phyloP scores from a whole-genome alignment of 2,329 filamentous ascomycete genomes.

The Endoconidiophora laricicola region DNA sequence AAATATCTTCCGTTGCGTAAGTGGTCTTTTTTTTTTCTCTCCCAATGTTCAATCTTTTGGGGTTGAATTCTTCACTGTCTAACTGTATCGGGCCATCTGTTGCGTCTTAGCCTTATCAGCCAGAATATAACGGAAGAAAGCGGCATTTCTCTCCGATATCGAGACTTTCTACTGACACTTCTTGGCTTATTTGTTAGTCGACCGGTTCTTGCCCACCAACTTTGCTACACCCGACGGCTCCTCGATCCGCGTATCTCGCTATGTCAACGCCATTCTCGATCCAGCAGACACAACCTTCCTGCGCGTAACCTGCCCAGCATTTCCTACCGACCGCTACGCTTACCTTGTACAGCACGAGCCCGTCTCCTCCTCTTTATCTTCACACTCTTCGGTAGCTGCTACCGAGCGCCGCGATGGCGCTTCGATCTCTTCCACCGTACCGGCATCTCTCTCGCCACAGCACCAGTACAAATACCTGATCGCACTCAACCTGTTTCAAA shows the following conservation, averaged over 20 bases:
- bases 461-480: slow-evolving; percentile 28
- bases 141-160: too few species aligned
- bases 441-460: neutral
- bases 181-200: neutral
- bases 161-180: neutral
- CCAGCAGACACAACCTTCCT: slow-evolving; percentile 15
- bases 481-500: slow-evolving; percentile 33
- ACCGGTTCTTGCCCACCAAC: neutral
- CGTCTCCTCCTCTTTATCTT: neutral
- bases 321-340: slow-evolving; percentile 15
- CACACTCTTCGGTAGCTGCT: too few species aligned
- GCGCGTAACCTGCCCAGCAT: slow-evolving; percentile 19
- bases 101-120: too few species aligned
- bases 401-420: too few species aligned
- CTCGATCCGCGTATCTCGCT: slow-evolving; percentile 15
- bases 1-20: slow-evolving; percentile 1
- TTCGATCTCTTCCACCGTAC: too few species aligned
- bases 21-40: neutral
- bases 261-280: slow-evolving; percentile 19
- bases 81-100: too few species aligned
- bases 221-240: neutral
- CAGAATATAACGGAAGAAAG: too few species aligned
- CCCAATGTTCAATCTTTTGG: too few species aligned
- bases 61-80: too few species aligned
- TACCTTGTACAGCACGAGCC: slow-evolving; percentile 11